A percentile compares a stretch with the other conserved stretches of the same genome.
Evolutionary conservation across 805 yeast species (phyloP).

Genomic region (Saccharomycopsis synnaedendra): DNA sequence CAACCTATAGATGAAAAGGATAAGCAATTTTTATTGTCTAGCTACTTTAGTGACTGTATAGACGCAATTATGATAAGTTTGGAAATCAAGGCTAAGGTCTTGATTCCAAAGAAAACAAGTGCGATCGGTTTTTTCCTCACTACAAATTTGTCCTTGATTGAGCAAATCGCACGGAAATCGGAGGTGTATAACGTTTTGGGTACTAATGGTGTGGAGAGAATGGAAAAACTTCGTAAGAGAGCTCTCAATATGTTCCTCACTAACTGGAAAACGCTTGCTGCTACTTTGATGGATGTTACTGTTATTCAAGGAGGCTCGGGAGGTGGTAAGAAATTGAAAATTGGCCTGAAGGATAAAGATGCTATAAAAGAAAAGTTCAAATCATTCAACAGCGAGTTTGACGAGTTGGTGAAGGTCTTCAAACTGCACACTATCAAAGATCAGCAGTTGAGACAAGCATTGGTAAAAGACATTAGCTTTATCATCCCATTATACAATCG

Average conservation of each 20-base stretch:
- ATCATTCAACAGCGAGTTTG: conserved; percentile 75
- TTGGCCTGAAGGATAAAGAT: conserved; percentile 65
- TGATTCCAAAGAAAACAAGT: conserved; percentile 20
- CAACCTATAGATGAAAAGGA: conserved; percentile 28
- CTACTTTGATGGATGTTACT: conserved; percentile 70
- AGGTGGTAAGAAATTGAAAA: conserved; percentile 22
- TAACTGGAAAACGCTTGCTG: conserved; percentile 74
- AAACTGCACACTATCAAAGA: conserved; percentile 58
- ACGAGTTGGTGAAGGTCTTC: conserved; percentile 57
- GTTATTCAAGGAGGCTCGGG: conserved; percentile 46
- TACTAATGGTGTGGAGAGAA: conserved; percentile 45
- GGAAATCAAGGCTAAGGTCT: conserved; percentile 43
- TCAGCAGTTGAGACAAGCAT: conserved; percentile 45
- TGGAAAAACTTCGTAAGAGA: conserved; percentile 60
- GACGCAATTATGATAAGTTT: conserved; percentile 60
- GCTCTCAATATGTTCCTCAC: conserved; percentile 60
- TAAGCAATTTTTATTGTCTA: conserved; percentile 43
- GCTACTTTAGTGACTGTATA: conserved; percentile 65
- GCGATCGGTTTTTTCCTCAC: conserved; percentile 57
- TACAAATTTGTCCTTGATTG: conserved; percentile 63
- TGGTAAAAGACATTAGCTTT: conserved; percentile 58
- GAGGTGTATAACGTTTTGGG: conserved; percentile 46
- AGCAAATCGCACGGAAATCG: conserved; percentile 55
- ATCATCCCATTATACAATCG: conserved; percentile 78
- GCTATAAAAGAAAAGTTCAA: conserved; percentile 74